Base-by-base conservation (phyloP, 768 basidiomycete species). In the Russula compacta region DNA sequence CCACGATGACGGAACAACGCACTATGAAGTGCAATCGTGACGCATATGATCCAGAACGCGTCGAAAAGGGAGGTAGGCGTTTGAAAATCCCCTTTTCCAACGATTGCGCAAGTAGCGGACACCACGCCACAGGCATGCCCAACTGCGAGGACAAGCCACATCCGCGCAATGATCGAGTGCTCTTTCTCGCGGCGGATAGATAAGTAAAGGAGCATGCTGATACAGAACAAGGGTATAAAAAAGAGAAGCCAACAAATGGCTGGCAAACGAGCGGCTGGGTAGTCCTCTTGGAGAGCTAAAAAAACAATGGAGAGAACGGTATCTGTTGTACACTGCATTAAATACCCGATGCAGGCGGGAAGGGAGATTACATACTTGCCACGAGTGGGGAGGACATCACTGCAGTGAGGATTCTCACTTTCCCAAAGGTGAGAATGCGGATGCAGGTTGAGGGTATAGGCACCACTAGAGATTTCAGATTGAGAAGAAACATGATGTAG, bases 21-120 rank as follows among this genome's bases (percentile, higher is more conserved):
- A 63, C 61, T 42, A 43, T 63, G 57, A 56, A 63, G 52, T 32
- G 57, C 61, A 54, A 63, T 49, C 39, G 52, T 53, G 17, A 58
- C 40, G 29, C 61, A 63, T 63, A 52, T 49, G 39, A 48, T 58
- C 56, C 56, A 63, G 47, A 58, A 29, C 24, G 52, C 52, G 6
- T 58, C 56, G 47, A 63, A 63, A 54, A 63, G 56, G 56, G 61
- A 63, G 57, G 61, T 33, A 58, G 61, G 61, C 52, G 46, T 40
- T 10, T 58, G 61, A 49, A 63, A 58, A 21, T 63, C 61, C 57
- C 61, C 61, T 58, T 63, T 58, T 6, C 61, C 61, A 58, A 63
- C 40, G 52, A 63, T 46, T 24, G 52, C 39, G 33, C 51, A 48
- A 32, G 39, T 21, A 38, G 47, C 56, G 6, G 61, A 63, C 39